Conservation (phyloP, 75 land plant genomes). For the Pinus tabuliformis region DNA sequence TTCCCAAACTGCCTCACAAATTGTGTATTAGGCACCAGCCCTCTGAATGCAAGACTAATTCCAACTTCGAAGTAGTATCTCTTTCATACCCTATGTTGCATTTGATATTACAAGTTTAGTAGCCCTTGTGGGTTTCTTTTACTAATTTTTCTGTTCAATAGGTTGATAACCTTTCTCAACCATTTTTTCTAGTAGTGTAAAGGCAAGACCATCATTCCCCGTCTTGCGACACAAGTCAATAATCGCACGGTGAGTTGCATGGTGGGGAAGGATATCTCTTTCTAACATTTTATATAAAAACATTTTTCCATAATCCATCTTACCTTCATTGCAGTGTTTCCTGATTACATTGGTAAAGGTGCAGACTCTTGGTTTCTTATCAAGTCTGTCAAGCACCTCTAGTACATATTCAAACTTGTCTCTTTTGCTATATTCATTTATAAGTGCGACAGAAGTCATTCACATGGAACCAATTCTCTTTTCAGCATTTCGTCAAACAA, state of each 20-base stretch:
- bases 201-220: constrained; percentile 39
- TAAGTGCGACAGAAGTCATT: constrained; percentile 55
- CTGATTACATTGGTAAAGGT: constrained; percentile 45
- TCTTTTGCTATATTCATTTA: constrained; percentile 57
- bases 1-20: too few species aligned
- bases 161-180: constrained; percentile 9
- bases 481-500: constrained; percentile 59
- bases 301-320: constrained; percentile 38
- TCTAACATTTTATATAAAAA: constrained; percentile 52
- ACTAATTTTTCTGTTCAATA: neutral
- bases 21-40: too few species aligned
- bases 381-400: constrained; percentile 43
- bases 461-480: constrained; percentile 57
- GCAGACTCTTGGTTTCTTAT: constrained; percentile 36
- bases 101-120: too few species aligned
- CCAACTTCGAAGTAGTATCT: too few species aligned
- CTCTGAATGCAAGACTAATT: too few species aligned
- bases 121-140: too few species aligned
- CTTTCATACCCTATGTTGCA: too few species aligned
- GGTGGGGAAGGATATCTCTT: constrained; percentile 27
- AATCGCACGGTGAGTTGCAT: constrained; percentile 38
- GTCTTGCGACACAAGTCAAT: constrained; percentile 47
- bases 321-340: constrained; percentile 49
- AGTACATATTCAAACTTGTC: constrained; percentile 29
- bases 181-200: constrained; percentile 38